phyloP scores from a whole-genome alignment of 2,329 filamentous ascomycete species.

The Xylariales sp. region DNA sequence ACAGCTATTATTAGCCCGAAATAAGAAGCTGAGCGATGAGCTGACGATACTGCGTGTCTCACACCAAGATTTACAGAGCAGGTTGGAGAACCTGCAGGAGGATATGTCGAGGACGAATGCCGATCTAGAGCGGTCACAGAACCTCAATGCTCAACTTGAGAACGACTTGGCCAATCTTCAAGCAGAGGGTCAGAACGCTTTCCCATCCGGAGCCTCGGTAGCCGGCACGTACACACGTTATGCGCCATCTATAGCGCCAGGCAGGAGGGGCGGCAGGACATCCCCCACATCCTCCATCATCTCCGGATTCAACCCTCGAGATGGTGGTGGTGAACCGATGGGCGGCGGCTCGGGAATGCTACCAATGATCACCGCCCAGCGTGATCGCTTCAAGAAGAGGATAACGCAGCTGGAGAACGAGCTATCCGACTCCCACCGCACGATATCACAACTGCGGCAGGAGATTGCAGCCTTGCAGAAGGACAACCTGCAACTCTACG shows the following conservation, averaged over 20 bases:
- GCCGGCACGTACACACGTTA: constrained; percentile 88
- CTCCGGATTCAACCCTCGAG: constrained; percentile 81
- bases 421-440: constrained; percentile 76
- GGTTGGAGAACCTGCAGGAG: constrained; percentile 75
- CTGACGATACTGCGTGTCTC: constrained; percentile 89
- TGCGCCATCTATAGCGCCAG: constrained; percentile 55
- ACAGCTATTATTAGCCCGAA: constrained; percentile 83
- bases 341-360: constrained; percentile 82
- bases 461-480: constrained; percentile 91
- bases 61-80: constrained; percentile 81
- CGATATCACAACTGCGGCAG: constrained; percentile 79
- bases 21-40: constrained; percentile 95
- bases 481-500: constrained; percentile 92
- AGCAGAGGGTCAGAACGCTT: constrained; percentile 75
- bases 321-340: constrained; percentile 55
- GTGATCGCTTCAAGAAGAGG: constrained; percentile 96
- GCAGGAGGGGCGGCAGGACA: constrained; percentile 62
- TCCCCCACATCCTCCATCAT: constrained; percentile 98
- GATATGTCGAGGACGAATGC: constrained; percentile 78
- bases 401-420: constrained; percentile 88
- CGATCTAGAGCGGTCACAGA: constrained; percentile 79
- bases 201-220: constrained; percentile 86
- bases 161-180: constrained; percentile 87
- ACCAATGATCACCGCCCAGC: constrained; percentile 96
- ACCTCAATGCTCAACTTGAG: constrained; percentile 83